Evolutionary conservation across 306 rosid species (phyloP).

Genomic region (Delonix regia): DNA sequence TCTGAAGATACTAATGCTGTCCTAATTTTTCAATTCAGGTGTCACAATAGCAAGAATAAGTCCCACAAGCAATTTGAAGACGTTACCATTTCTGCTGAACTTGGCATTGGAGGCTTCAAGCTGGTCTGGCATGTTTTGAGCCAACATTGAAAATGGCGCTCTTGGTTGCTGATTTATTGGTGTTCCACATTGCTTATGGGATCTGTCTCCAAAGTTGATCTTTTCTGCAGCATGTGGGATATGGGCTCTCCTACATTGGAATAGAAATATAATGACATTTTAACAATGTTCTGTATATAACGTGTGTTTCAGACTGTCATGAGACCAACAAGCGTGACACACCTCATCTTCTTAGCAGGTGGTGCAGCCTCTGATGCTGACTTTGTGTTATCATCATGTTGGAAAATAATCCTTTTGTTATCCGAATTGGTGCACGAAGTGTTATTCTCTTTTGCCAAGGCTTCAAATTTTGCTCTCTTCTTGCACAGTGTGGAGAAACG

Average conservation of each 20-base stretch:
- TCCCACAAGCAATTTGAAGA: conserved; percentile 16
- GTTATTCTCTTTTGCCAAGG: conserved; percentile 74
- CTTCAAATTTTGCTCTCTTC: conserved; percentile 85
- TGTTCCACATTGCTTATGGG: conserved; percentile 50
- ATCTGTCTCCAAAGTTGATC: conserved; percentile 56
- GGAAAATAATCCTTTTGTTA: conserved; percentile 59
- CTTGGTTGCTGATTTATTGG: conserved; percentile 57
- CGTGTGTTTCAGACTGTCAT: background rate
- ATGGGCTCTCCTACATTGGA: conserved; percentile 59
- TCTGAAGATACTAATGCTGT: background rate
- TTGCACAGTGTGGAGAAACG: conserved; percentile 88
- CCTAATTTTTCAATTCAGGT: conserved; percentile 33
- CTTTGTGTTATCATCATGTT: conserved; percentile 47
- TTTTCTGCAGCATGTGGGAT: conserved; percentile 51
- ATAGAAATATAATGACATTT: conserved; percentile 36
- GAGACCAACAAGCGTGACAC: conserved; percentile 6
- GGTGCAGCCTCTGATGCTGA: conserved; percentile 52
- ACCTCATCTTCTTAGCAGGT: conserved; percentile 68
- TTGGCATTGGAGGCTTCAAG: conserved; percentile 45
- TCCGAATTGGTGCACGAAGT: conserved; percentile 53
- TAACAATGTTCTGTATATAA: conserved; percentile 3
- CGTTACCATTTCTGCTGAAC: conserved; percentile 52
- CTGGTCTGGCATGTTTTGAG: conserved; percentile 56
- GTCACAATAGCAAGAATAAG: conserved; percentile 35
- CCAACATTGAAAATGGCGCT: conserved; percentile 67